These are phyloP conservation scores for Wickerhamomyces xylosicus DNA, from an alignment of 805 yeast species.

Conservation along the genomic window DNA sequence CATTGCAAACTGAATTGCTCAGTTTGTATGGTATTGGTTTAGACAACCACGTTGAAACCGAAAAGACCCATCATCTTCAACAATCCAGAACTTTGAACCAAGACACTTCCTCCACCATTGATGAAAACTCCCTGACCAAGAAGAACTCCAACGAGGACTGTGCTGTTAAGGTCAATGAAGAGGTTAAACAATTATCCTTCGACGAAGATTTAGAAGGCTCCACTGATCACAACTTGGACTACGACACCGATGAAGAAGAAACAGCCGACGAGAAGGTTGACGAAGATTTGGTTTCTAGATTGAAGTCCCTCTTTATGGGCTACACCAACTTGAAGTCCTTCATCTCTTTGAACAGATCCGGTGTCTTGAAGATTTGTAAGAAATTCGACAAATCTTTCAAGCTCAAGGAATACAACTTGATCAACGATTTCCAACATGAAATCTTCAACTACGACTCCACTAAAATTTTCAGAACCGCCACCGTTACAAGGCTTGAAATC, in stretches of 20 bases:
- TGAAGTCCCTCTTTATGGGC: background rate
- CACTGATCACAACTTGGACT: background rate
- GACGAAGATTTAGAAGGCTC: conserved; percentile 22
- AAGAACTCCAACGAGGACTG: conserved; percentile 10
- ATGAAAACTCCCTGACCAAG: conserved; percentile 3
- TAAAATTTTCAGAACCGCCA: conserved; percentile 17
- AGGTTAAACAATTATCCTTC: conserved; percentile 28
- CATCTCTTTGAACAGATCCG: conserved; percentile 76
- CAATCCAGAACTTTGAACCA: too few species aligned
- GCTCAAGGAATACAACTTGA: conserved; percentile 24
- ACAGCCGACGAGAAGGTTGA: background rate
- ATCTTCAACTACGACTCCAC: background rate
- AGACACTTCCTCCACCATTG: background rate
- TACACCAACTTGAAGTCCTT: conserved; percentile 47
- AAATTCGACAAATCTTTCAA: conserved; percentile 79
- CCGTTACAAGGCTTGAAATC: background rate
- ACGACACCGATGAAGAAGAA: background rate
- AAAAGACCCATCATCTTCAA: too few species aligned
- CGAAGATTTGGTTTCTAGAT: background rate
- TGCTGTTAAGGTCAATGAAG: conserved; percentile 28
- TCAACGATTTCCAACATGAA: background rate
- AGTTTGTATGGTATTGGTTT: conserved; percentile 1
- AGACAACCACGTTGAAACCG: too few species aligned
- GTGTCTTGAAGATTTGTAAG: conserved; percentile 78
- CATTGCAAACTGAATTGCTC: conserved; percentile 33